These are phyloP conservation scores for Leccinum disarticulatum DNA, from an alignment of 768 basidiomycete genomes.

Conservation along the genomic window DNA sequence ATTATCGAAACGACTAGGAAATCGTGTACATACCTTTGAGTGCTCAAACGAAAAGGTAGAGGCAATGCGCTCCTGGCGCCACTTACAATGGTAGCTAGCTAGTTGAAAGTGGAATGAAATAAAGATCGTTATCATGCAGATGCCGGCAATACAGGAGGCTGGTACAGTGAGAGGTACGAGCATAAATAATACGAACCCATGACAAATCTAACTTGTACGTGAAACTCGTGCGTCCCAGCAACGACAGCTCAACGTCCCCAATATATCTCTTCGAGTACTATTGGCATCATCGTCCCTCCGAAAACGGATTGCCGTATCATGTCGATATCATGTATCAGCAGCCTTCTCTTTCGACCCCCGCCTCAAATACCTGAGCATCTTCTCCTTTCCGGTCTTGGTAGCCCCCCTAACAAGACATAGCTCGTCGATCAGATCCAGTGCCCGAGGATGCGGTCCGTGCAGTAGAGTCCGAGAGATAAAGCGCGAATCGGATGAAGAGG, in stretches of 20 bases:
- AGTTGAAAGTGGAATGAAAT: too few species aligned
- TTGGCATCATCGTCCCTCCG: not conserved
- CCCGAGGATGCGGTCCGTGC: too few species aligned
- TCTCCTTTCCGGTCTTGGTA: constrained; percentile 15
- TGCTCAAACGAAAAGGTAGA: constrained; percentile 7
- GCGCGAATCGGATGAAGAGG: too few species aligned
- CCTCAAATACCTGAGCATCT: constrained; percentile 17
- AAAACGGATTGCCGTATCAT: not conserved
- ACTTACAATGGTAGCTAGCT: too few species aligned
- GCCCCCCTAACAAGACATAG: constrained; percentile 25
- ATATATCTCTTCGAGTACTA: not conserved
- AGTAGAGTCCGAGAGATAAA: too few species aligned
- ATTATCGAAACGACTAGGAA: not conserved
- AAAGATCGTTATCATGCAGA: too few species aligned
- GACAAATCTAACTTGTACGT: too few species aligned
- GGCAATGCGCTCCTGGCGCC: constrained; percentile 1
- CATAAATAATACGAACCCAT: constrained; percentile 1
- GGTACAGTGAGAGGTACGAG: not conserved
- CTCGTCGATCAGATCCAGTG: constrained; percentile 16
- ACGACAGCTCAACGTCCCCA: not conserved
- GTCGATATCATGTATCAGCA: not conserved
- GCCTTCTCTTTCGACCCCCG: constrained; percentile 13
- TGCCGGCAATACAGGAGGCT: too few species aligned
- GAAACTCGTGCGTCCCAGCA: too few species aligned
- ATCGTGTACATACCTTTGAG: constrained; percentile 19